Evolutionary conservation across 768 basidiomycete genomes (phyloP).

Genomic region (Hygrocybe coccinea): DNA sequence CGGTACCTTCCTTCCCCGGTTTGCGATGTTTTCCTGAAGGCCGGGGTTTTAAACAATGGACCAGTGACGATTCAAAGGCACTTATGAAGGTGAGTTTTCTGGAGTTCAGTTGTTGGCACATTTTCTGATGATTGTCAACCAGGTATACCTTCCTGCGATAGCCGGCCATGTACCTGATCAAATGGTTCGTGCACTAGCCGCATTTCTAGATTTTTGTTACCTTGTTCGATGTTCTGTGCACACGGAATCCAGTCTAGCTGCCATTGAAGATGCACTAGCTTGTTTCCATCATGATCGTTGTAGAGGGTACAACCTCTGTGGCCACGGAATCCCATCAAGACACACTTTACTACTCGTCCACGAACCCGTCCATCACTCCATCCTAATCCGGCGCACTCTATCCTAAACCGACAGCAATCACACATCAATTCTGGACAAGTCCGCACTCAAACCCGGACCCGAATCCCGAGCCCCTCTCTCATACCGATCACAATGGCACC

Average conservation of each 20-base stretch:
- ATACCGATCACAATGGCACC: too few relatives aligned
- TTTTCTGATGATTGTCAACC: not conserved
- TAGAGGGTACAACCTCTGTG: too few relatives aligned
- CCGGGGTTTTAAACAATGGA: constrained; percentile 32
- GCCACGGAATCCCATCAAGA: too few relatives aligned
- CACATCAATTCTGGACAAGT: too few relatives aligned
- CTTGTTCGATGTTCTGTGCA: constrained; percentile 14
- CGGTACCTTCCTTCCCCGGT: constrained; percentile 18
- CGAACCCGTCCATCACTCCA: too few relatives aligned
- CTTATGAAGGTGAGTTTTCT: constrained; percentile 27
- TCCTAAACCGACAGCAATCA: too few relatives aligned
- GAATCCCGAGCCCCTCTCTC: too few relatives aligned
- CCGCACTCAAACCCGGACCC: too few relatives aligned
- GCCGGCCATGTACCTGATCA: constrained; percentile 18
- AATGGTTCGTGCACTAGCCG: constrained; percentile 14
- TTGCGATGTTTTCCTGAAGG: constrained; percentile 7
- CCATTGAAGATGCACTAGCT: constrained; percentile 6
- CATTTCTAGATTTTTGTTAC: constrained; percentile 21
- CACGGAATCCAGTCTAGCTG: not conserved
- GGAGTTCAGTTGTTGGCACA: not conserved
- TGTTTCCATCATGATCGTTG: constrained; percentile 13
- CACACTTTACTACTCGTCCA: too few relatives aligned
- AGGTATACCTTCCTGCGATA: constrained; percentile 26
- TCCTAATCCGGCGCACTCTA: too few relatives aligned
- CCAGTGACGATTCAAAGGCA: constrained; percentile 33